These are phyloP conservation scores for Geranomyces michiganensis DNA, from an alignment of 192 early-diverging fungal genomes.

Conservation along the genomic window DNA sequence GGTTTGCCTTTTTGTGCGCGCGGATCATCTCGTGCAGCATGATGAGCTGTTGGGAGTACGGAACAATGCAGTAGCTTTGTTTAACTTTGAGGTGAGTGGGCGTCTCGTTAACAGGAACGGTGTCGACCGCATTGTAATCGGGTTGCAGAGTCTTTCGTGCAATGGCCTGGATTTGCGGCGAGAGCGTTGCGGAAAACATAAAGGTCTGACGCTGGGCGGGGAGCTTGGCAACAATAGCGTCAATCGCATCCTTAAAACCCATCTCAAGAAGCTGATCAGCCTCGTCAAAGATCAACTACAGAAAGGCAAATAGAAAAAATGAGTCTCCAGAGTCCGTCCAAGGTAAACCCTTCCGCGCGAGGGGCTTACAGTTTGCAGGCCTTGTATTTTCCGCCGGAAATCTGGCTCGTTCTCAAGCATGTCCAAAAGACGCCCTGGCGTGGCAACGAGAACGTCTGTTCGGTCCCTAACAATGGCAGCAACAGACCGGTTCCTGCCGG, in stretches of 20 bases:
- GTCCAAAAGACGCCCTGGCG: slow-evolving; percentile 92
- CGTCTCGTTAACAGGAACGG: slow-evolving; percentile 81
- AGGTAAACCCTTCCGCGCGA: too few relatives aligned
- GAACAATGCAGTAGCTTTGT: slow-evolving; percentile 74
- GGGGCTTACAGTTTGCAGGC: slow-evolving; percentile 20
- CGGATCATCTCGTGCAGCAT: slow-evolving; percentile 68
- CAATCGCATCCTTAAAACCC: slow-evolving; percentile 84
- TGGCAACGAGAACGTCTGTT: slow-evolving; percentile 84
- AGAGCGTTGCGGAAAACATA: slow-evolving; percentile 93
- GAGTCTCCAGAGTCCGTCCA: too few relatives aligned
- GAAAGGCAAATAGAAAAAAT: too few relatives aligned
- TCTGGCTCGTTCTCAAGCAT: slow-evolving; percentile 69
- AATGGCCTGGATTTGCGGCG: slow-evolving; percentile 67
- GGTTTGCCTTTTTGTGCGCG: slow-evolving; percentile 58
- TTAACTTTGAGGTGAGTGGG: slow-evolving; percentile 79
- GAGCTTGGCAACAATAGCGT: slow-evolving; percentile 60
- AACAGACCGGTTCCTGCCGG: slow-evolving; percentile 71
- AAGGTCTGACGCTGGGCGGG: slow-evolving; percentile 81
- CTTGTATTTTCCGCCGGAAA: slow-evolving; percentile 12
- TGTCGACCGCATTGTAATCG: slow-evolving; percentile 75
- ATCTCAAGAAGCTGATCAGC: slow-evolving; percentile 93
- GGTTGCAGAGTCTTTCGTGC: slow-evolving; percentile 66
- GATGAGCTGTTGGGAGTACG: slow-evolving; percentile 64
- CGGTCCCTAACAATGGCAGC: slow-evolving; percentile 77
- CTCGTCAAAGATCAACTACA: slow-evolving; percentile 84